A percentile compares a stretch with the other conserved stretches of the same genome.
Evolutionary conservation across 768 basidiomycete species (phyloP).

Genomic region (Heimioporus sp.): DNA sequence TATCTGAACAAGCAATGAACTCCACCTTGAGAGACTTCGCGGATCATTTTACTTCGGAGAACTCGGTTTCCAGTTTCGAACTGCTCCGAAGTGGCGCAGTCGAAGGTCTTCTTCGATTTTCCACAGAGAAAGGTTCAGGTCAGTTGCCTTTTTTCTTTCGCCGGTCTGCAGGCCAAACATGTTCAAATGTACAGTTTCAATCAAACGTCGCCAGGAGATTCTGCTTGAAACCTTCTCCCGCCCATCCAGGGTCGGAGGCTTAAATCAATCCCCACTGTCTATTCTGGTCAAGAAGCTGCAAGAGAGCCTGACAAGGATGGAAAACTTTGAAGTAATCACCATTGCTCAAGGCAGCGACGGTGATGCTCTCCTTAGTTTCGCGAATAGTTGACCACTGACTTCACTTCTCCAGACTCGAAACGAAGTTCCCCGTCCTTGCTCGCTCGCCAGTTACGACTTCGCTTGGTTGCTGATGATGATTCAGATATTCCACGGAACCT

Average conservation of each 20-base stretch:
- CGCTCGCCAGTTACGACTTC: constrained; percentile 88
- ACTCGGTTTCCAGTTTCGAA: constrained; percentile 93
- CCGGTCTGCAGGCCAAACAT: not conserved
- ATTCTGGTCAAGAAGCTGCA: constrained; percentile 93
- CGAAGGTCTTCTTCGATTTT: constrained; percentile 79
- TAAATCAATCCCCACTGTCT: constrained; percentile 58
- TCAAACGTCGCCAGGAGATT: constrained; percentile 69
- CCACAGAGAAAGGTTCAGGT: constrained; percentile 57
- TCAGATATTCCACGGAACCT: constrained; percentile 84
- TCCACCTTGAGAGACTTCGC: constrained; percentile 74
- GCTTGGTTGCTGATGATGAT: constrained; percentile 86
- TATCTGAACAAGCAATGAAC: constrained; percentile 61
- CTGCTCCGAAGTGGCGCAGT: constrained; percentile 91
- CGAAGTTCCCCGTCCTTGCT: constrained; percentile 88
- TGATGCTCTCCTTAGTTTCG: constrained; percentile 26
- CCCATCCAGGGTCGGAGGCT: constrained; percentile 41
- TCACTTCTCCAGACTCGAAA: constrained; percentile 63
- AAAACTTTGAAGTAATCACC: constrained; percentile 92
- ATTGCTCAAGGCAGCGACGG: constrained; percentile 82
- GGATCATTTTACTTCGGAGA: constrained; percentile 70
- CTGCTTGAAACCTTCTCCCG: constrained; percentile 77
- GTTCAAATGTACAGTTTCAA: constrained; percentile 47
- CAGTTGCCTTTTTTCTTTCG: not conserved
- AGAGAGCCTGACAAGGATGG: constrained; percentile 93
- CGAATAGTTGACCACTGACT: constrained; percentile 4